Evolutionary conservation across 345 rosid species (phyloP), one percentile per base, ranked within the genome.

Genomic region (Euphorbia lathyris): DNA sequence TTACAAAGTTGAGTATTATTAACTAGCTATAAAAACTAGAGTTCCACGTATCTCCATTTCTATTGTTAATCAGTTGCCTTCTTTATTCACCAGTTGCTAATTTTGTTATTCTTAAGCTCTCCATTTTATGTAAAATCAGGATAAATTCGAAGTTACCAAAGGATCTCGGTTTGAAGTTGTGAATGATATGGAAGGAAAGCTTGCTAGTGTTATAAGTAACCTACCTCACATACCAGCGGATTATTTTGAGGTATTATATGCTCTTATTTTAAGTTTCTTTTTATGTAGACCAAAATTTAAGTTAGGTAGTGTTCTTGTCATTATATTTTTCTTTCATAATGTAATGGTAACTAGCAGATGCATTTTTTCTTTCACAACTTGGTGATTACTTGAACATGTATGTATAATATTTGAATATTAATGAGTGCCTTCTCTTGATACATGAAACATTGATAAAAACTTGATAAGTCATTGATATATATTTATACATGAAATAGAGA

Each of bases 91-190:
- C n/a, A n/a, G n/a, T n/a, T n/a, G n/a, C n/a, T 64, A 26, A 20
- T 5, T 45, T 64, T 40, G 34, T 45, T 23, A 16, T 56, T 62
- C 47, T 72, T 19, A 76, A 58, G 59, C 40, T 34, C 14, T 42
- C 4, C 5, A 5, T 61, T 9, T 26, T 43, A n/a, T 40, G 40
- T 78, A 26, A 9, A n/a, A 70, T 25, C 74, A 93, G 95, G 87
- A 79, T 63, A 58, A 72, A 70, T 42, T 60, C 62, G 93, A 86
- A 76, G 75, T 91, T 40, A 82, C 85, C 48, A 77, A 86, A 83
- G 97, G 98, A 45, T 90, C 89, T 73, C 91, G 97, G 96, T 86
- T 87, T 77, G 90, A 86, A 67, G 90, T 93, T 13, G 72, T 94
- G 72, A 83, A 81, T 71, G 90, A 83, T 60, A 29, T 88, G 29